A percentile compares a stretch with the other conserved stretches of the same genome.
These are phyloP conservation scores for Phytophthora cactorum DNA, from an alignment of 352 stramenopile genomes.

Conservation along the genomic window DNA sequence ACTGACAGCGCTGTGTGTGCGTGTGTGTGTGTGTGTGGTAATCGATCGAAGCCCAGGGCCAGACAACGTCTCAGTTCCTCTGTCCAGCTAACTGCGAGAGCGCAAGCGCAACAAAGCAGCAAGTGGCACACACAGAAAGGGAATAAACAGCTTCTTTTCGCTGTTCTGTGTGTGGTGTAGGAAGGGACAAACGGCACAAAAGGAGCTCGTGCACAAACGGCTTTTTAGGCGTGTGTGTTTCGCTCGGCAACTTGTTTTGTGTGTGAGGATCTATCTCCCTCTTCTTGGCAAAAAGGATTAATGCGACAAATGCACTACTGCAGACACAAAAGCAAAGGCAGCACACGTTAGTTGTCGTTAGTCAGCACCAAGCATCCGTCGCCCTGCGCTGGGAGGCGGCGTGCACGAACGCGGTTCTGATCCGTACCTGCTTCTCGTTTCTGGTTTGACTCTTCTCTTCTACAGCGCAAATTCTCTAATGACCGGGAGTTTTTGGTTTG, in stretches of 20 bases:
- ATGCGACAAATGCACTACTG: constrained; percentile 36
- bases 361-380: constrained; percentile 1
- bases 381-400: neutral
- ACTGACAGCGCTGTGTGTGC: constrained; percentile 29
- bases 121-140: constrained; percentile 33
- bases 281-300: constrained; percentile 31
- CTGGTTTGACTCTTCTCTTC: constrained; percentile 19
- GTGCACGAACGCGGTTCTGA: constrained; percentile 4
- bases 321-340: constrained; percentile 8
- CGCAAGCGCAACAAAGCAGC: constrained; percentile 41
- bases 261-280: constrained; percentile 32
- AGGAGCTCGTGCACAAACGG: constrained; percentile 41
- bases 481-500: constrained; percentile 26
- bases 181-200: constrained; percentile 36
- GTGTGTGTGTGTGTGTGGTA: constrained; percentile 10
- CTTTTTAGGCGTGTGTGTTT: constrained; percentile 30
- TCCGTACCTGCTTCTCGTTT: constrained; percentile 22
- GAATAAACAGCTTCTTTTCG: constrained; percentile 19
- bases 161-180: constrained; percentile 17
- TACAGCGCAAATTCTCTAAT: constrained; percentile 50
- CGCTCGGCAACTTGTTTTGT: constrained; percentile 48
- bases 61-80: constrained; percentile 24
- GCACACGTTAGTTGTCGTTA: constrained; percentile 20
- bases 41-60: constrained; percentile 16
- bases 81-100: constrained; percentile 31